Conservation (phyloP, 768 basidiomycete genomes). For the Megacollybia marginata region DNA sequence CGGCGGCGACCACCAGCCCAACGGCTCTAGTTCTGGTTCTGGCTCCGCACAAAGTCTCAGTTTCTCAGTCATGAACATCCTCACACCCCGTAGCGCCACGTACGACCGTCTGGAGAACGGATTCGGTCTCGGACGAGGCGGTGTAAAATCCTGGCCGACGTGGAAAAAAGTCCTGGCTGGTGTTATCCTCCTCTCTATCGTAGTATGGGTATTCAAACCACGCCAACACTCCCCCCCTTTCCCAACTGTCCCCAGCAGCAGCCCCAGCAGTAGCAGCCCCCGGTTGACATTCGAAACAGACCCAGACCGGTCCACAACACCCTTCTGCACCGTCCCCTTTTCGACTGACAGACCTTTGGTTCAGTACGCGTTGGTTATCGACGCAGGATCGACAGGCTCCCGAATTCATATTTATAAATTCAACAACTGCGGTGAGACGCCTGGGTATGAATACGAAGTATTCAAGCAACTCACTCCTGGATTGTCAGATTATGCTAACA, state of each 20-base stretch:
- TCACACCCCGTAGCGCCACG: conserved; percentile 32
- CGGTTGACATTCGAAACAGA: conserved; percentile 64
- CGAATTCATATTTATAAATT: conserved; percentile 99
- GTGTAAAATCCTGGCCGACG: conserved; percentile 45
- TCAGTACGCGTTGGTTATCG: conserved; percentile 95
- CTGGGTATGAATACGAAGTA: conserved; percentile 86
- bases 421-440: conserved; percentile 75
- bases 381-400: conserved; percentile 96
- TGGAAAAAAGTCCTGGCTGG: conserved; percentile 70
- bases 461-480: conserved; percentile 82
- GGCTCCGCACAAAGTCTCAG: too few relatives aligned
- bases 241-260: conserved; percentile 5
- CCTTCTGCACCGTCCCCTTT: conserved; percentile 59
- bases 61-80: too few relatives aligned
- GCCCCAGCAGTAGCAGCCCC: conserved; percentile 4
- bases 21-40: too few relatives aligned
- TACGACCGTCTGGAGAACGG: conserved; percentile 61
- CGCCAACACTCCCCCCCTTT: conserved; percentile 14
- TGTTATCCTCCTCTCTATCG: conserved; percentile 43
- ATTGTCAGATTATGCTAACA: conserved; percentile 52
- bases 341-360: conserved; percentile 49
- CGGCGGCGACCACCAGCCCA: too few relatives aligned
- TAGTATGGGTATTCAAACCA: conserved; percentile 67
- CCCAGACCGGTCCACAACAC: conserved; percentile 64
- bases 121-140: conserved; percentile 38